phyloP scores from a whole-genome alignment of 805 yeast genomes.

The Saccharomycopsis olivae region DNA sequence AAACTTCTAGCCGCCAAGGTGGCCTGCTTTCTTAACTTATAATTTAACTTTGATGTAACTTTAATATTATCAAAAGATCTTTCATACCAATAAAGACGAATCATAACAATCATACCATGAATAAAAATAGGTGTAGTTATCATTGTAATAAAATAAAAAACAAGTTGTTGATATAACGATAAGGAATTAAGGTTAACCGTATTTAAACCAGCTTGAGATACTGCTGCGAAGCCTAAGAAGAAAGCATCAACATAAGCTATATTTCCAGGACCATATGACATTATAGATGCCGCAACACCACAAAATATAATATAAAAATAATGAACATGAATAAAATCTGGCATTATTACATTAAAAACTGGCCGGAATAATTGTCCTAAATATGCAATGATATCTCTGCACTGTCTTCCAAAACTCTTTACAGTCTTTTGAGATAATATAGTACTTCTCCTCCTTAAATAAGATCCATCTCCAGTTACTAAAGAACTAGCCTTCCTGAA shows the following conservation, averaged over 20 bases:
- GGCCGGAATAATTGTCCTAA: constrained; percentile 1
- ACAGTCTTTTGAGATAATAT: too few relatives aligned
- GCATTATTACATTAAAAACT: constrained; percentile 21
- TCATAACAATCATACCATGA: constrained; percentile 64
- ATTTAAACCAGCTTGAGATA: constrained; percentile 89
- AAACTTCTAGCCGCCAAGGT: constrained; percentile 48
- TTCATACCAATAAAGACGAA: constrained; percentile 85
- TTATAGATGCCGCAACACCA: constrained; percentile 57
- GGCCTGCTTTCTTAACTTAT: constrained; percentile 71
- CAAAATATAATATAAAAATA: constrained; percentile 56
- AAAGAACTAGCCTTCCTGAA: too few relatives aligned
- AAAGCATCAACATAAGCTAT: constrained; percentile 65
- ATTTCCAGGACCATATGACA: constrained; percentile 68
- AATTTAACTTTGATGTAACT: constrained; percentile 64
- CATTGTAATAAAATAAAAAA: constrained; percentile 49
- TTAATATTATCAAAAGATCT: constrained; percentile 76
- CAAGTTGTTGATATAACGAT: constrained; percentile 69
- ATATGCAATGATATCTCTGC: not conserved
- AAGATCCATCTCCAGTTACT: too few relatives aligned
- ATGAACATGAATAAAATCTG: constrained; percentile 48
- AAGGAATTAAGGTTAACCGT: constrained; percentile 60
- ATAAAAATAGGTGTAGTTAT: constrained; percentile 83
- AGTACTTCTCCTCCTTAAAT: too few relatives aligned
- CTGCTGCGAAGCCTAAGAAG: constrained; percentile 64
- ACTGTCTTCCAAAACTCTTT: not conserved